Evolutionary conservation across 2,329 filamentous ascomycete species (phyloP), one percentile per base, ranked within the genome.

Genomic region (Colletotrichum sp.): DNA sequence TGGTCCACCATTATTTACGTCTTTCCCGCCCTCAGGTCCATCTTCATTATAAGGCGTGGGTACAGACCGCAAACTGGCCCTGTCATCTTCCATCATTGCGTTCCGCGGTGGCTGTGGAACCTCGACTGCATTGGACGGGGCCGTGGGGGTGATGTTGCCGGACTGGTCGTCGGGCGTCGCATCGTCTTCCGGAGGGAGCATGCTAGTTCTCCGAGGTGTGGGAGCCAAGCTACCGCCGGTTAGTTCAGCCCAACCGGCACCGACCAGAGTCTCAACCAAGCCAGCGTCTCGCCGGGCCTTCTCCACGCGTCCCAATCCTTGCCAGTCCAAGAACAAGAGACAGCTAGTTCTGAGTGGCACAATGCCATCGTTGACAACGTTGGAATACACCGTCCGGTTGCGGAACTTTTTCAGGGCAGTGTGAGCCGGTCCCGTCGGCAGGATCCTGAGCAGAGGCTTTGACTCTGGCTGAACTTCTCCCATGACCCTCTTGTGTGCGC

Each of bases 301-400:
- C 79, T 98, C 96, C 2, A 99, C 97, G 52, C 95, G 93, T 7
- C 94, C 96, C 5, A 99, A 87, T 0, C 97, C 97, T 84, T 96
- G 94, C 97, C 97, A 99, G 82, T 99, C 97, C 2, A 99, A 87
- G 81, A 99, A 99, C 8, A 99, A 86, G n/a, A 99, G 88, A 83
- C 96, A 99, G 77, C 96, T 98, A 6, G 97, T 99, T 26, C 97
- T 92, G 38, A 99, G 87, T 4, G 97, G 97, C 6, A 99, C 97
- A 79, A 99, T 98, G 5, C 96, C 96, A 84, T 98, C 96, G 81
- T 98, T 98, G 79, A 98, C 96, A 15, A 98, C 96, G 80, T 98
- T 98, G 3, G 96, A 98, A 83, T 98, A 98, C 2, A 98, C 89
- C 0, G 97, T 98, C 18, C 96, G 90, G 82, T 97, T 98, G 26